Evolutionary conservation across 164 flowering plant species (phyloP), one percentile per base, ranked within the genome.

Genomic region (Kalanchoe fedtschenkoi): DNA sequence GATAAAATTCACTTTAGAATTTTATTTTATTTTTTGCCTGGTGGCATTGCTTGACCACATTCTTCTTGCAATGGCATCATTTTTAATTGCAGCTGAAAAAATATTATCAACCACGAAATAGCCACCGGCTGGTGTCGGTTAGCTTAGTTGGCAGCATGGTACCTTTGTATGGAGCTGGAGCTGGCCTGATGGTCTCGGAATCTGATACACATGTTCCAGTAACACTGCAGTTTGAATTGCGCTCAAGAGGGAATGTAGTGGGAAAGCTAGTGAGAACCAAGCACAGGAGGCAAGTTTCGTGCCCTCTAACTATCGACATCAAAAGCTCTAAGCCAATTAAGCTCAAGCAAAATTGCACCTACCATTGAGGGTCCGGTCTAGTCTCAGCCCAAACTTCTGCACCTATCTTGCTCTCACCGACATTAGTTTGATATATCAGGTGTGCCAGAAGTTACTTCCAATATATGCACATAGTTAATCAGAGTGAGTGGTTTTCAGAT

Each of bases 151-250:
- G 96, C 22, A 62, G 60, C 29, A 90, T 80, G 75, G 83, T 90
- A 44, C 99, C 99, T 29, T 71, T 90, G 2, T 90, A 90, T 70
- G 96, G 99, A 21, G 99, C 97, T 0, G 99, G 88, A 71, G 81
- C 86, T 57, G 77, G 73, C 62, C 69, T 95, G 37, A 64, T 68
- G 7, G 73, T 65, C 11, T 67, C 85, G 1, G 69, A 65, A n/a
- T 78, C 41, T 47, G 72, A 62, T 0, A 77, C 69, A 21, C 70
- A 68, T 42, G 81, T 90, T 62, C 91, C 97, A 38, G 64, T 90
- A 70, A 80, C 30, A 7, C 56, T 95, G 39, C 76, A 84, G 44
- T 85, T 90, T 60, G 86, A 77, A 53, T 61, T 90, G 30, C 70
- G 67, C 19, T 71, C 97, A 11, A 64, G 83, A 59, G 97, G 93